Evolutionary conservation across 2,329 filamentous ascomycete species (phyloP), one percentile per base, ranked within the genome.

Genomic region (Arthrobotrys entomopaga): DNA sequence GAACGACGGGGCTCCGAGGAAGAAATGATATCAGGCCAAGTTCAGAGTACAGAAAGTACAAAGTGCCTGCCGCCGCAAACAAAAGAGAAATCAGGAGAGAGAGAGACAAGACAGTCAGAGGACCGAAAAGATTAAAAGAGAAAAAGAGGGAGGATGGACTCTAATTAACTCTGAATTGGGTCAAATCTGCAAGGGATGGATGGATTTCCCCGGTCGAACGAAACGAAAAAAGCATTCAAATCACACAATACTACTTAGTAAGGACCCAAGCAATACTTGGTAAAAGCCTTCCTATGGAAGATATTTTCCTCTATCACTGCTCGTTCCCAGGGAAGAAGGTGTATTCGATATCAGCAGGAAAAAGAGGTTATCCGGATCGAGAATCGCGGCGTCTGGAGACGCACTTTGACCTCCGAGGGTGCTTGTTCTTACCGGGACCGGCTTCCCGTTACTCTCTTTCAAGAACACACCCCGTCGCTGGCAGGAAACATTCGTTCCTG

Each of bases 1-100:
- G 20, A 88, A 84, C 77, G 84, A 90, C 81, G 86, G 88, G 29
- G 29, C 77, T 85, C 86, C 43, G 82, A 83, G 65, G 84, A 82
- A 77, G 85, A 87, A 79, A 81, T 84, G 66, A 79, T 82, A 70
- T 81, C 84, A 79, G 65, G 71, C 80, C 50, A 79, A 34, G 29
- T 34, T 7, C 29, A 34, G 6, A 34, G 29, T 34, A 34, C 29
- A 34, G 6, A 34, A 34, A 2, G 29, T 34, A 5, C 29, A 34
- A 34, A 7, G 29, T 34, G 29, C 29, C 29, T 34, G 29, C 29
- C 10, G 5, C 29, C 29, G 29, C 29, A 34, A 78, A 10, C n/a
- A 54, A 65, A 78, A 72, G 76, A 78, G 34, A 34, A 34, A 34
- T 1, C 29, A 34, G 29, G 29, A 34, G 29, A 34, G 29, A 34